phyloP scores from a whole-genome alignment of 805 yeast species.

The baker's yeast (Saccharomyces cerevisiae) region DNA sequence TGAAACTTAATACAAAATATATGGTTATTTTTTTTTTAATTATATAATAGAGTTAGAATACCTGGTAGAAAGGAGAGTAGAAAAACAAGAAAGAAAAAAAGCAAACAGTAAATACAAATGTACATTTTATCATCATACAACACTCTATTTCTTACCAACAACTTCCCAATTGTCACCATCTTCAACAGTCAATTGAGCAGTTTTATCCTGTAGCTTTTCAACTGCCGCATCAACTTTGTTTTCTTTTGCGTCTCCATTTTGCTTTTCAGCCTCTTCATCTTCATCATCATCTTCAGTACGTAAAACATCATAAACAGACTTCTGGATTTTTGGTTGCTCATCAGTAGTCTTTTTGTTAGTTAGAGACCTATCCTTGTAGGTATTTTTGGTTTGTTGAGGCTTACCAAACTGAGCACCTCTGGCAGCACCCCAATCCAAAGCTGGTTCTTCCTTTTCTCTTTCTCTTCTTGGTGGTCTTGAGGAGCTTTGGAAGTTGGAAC shows the following conservation, averaged over 20 bases:
- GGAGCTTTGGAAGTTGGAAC: conserved; percentile 15
- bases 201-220: conserved; percentile 30
- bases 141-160: conserved; percentile 35
- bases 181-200: conserved; percentile 35
- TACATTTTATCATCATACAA: neutral
- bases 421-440: conserved; percentile 33
- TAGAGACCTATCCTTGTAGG: conserved; percentile 12
- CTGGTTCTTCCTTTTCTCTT: conserved; percentile 9
- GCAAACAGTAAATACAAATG: neutral
- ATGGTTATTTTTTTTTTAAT: neutral
- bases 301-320: conserved; percentile 44
- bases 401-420: conserved; percentile 8
- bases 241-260: conserved; percentile 5
- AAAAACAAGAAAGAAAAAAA: neutral
- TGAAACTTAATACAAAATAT: neutral
- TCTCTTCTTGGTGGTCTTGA: conserved; percentile 20
- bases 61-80: neutral
- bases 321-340: conserved; percentile 32
- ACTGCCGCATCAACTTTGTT: conserved; percentile 12
- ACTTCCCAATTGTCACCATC: conserved; percentile 37
- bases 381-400: conserved; percentile 6
- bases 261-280: conserved; percentile 28
- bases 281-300: conserved; percentile 46
- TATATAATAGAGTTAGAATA: neutral
- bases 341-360: conserved; percentile 16